Conservation (phyloP, 2,329 filamentous ascomycete species). For the Rachicladosporium sp. region DNA sequence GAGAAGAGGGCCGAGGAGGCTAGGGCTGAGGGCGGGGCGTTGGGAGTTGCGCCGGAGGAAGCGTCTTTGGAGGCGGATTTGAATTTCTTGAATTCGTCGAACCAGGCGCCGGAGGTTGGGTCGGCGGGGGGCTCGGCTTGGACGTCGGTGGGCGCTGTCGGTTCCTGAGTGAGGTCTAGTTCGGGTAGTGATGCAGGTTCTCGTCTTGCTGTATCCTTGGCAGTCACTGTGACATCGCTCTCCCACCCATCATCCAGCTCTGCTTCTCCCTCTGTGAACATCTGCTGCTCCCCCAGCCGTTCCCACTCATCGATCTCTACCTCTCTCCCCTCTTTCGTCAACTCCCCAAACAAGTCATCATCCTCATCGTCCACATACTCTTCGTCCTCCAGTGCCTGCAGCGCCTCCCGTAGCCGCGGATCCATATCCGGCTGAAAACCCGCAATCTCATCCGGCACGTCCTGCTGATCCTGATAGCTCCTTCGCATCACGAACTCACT, state of each 20-base stretch:
- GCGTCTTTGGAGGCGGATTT: constrained; percentile 42
- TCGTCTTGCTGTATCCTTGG: too few relatives aligned
- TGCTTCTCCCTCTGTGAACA: constrained; percentile 17
- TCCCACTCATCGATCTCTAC: constrained; percentile 73
- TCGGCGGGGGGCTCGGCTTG: constrained; percentile 24
- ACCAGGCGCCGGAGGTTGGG: constrained; percentile 60
- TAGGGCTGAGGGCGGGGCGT: constrained; percentile 45
- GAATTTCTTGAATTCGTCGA: constrained; percentile 87
- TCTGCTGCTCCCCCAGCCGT: constrained; percentile 25
- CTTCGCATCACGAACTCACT: constrained; percentile 65
- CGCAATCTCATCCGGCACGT: constrained; percentile 78
- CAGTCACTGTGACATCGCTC: constrained; percentile 68
- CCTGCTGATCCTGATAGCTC: constrained; percentile 86
- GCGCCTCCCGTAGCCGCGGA: constrained; percentile 72
- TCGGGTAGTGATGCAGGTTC: too few relatives aligned
- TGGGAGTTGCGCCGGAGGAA: too few relatives aligned
- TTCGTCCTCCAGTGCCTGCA: constrained; percentile 91
- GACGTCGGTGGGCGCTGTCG: constrained; percentile 15
- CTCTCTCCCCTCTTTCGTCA: constrained; percentile 59
- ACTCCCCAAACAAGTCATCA: constrained; percentile 69
- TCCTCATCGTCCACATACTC: constrained; percentile 68
- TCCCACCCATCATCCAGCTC: constrained; percentile 73
- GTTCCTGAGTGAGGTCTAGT: constrained; percentile 23
- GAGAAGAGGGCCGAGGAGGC: constrained; percentile 59
- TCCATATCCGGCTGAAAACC: constrained; percentile 99